These are phyloP conservation scores for Aureobasidium sp. DNA, from an alignment of 2,329 filamentous ascomycete species.

Conservation along the genomic window DNA sequence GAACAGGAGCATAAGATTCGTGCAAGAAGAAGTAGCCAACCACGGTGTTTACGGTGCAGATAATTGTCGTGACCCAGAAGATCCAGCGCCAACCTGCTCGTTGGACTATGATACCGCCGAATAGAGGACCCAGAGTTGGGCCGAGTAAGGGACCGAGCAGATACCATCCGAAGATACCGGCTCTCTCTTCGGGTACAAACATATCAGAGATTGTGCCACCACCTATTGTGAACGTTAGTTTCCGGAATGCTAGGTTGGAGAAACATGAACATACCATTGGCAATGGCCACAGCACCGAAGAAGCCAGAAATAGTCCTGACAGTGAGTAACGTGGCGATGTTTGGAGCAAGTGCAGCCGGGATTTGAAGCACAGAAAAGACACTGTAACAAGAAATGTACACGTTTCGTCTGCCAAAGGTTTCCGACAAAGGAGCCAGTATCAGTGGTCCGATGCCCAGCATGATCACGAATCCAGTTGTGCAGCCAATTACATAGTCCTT, in stretches of 20 bases:
- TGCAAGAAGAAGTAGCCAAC: constrained; percentile 38
- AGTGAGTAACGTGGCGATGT: constrained; percentile 39
- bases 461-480: constrained; percentile 46
- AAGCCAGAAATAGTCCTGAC: constrained; percentile 43
- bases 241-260: neutral
- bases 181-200: constrained; percentile 41
- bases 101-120: constrained; percentile 40
- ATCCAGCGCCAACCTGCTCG: constrained; percentile 43
- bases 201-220: constrained; percentile 33
- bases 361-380: constrained; percentile 43
- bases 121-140: constrained; percentile 36
- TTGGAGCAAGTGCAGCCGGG: constrained; percentile 42
- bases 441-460: constrained; percentile 43
- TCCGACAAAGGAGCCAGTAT: constrained; percentile 42
- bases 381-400: constrained; percentile 41
- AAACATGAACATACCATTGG: constrained; percentile 34
- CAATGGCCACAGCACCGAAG: constrained; percentile 45
- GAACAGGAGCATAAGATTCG: constrained; percentile 40
- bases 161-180: constrained; percentile 42
- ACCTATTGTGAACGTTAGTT: neutral
- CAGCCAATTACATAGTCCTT: constrained; percentile 41
- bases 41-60: constrained; percentile 36
- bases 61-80: constrained; percentile 42
- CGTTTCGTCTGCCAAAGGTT: constrained; percentile 39
- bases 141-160: constrained; percentile 39